Evolutionary conservation across 441 rosid species (phyloP).

Genomic region (Populus tomentosa): DNA sequence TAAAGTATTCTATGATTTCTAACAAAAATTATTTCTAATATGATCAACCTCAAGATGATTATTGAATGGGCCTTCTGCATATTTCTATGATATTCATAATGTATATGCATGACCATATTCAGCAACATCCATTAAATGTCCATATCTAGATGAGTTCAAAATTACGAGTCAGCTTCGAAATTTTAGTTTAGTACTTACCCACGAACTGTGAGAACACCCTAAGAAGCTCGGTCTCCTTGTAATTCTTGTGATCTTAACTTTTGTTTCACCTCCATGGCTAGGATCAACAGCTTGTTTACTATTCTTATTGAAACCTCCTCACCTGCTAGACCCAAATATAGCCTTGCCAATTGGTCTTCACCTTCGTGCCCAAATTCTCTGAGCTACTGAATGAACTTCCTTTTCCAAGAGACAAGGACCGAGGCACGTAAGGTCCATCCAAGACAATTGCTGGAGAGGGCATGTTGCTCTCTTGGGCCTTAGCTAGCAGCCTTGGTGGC

Average conservation of each 20-base stretch:
- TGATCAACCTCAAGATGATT: no score
- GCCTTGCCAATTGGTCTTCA: constrained; percentile 19
- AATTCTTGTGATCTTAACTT: constrained; percentile 36
- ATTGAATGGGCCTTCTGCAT: no score
- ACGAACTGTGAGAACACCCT: constrained; percentile 31
- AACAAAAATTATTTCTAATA: no score
- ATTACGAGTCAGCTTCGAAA: no score
- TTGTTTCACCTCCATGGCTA: constrained; percentile 10
- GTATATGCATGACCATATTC: no score
- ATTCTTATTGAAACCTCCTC: constrained; percentile 37
- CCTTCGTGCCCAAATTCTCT: constrained; percentile 18
- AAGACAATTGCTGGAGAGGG: constrained; percentile 57
- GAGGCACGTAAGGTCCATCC: constrained; percentile 42
- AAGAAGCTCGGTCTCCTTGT: constrained; percentile 34
- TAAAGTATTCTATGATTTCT: no score
- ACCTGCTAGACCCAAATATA: constrained; percentile 36
- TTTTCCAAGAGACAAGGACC: constrained; percentile 28
- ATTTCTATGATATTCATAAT: no score
- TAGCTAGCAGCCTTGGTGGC: constrained; percentile 48
- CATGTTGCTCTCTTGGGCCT: constrained; percentile 18
- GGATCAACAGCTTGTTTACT: constrained; percentile 24
- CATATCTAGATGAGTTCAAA: no score
- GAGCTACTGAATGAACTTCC: constrained; percentile 19
- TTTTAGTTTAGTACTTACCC: constrained; percentile 35
- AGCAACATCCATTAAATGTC: no score